Evolutionary conservation across 176 grass and related monocot species (phyloP).

Genomic region (Avena insularis): DNA sequence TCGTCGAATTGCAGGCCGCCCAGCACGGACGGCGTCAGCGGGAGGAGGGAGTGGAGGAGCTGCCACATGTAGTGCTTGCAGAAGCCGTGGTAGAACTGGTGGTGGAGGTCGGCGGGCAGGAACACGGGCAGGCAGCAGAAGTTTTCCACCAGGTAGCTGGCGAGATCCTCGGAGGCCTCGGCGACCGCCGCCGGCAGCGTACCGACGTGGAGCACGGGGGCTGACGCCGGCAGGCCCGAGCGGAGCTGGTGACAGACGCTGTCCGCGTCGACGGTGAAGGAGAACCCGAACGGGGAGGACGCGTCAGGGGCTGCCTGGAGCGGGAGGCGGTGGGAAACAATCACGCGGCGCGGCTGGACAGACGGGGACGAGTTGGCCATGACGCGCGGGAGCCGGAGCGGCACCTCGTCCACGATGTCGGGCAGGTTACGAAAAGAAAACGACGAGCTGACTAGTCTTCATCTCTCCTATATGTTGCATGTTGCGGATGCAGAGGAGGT

Average conservation of each 20-base stretch:
- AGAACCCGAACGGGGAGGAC: conserved; percentile 46
- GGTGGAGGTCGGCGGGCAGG: conserved; percentile 74
- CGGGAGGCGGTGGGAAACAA: conserved; percentile 45
- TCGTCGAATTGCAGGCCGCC: conserved; percentile 52
- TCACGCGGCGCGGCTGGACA: conserved; percentile 51
- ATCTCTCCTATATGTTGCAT: conserved; percentile 5
- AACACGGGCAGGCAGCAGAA: conserved; percentile 87
- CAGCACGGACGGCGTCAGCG: conserved; percentile 66
- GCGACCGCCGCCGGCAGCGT: conserved; percentile 47
- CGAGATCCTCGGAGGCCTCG: conserved; percentile 56
- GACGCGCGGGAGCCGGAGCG: conserved; percentile 50
- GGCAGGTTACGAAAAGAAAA: conserved; percentile 79
- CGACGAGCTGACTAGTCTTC: conserved; percentile 43
- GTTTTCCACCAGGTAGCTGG: conserved; percentile 51
- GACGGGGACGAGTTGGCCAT: conserved; percentile 40
- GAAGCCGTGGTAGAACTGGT: conserved; percentile 63
- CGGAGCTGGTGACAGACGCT: conserved; percentile 73
- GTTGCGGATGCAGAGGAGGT: neutral
- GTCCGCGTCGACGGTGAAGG: conserved; percentile 57
- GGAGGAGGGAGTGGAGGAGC: conserved; percentile 89
- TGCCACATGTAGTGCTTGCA: conserved; percentile 79
- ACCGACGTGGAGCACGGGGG: conserved; percentile 71
- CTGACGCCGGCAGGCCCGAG: conserved; percentile 53
- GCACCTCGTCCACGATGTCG: conserved; percentile 58
- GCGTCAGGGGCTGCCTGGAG: conserved; percentile 53